phyloP scores from a whole-genome alignment of 2,329 filamentous ascomycete genomes.

The Colletotrichum sp. region DNA sequence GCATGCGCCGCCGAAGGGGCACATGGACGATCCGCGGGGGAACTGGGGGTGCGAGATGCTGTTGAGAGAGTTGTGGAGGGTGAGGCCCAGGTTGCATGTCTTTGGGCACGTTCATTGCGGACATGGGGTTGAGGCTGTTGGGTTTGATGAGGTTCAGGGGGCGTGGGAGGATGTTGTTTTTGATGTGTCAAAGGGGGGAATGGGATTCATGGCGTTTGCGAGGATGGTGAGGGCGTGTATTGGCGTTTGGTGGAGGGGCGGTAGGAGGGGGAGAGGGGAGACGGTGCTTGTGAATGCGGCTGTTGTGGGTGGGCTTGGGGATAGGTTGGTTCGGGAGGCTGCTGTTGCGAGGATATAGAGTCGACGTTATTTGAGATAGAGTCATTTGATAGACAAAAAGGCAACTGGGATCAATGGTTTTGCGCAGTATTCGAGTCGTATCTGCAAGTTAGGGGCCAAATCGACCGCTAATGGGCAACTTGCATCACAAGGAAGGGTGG shows the following conservation, averaged over 20 bases:
- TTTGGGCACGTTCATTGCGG: conserved; percentile 44
- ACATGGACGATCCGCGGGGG: conserved; percentile 35
- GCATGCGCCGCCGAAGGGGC: conserved; percentile 38
- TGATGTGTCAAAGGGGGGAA: neutral
- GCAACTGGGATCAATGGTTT: neutral
- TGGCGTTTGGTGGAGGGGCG: neutral
- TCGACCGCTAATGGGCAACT: neutral
- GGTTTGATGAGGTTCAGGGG: conserved; percentile 32
- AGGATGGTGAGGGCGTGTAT: neutral
- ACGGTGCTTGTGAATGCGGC: conserved; percentile 9
- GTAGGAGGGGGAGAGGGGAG: neutral
- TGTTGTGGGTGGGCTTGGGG: neutral
- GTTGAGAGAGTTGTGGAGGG: conserved; percentile 31
- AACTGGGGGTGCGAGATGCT: conserved; percentile 35
- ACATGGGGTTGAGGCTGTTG: conserved; percentile 32
- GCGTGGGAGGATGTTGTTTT: conserved; percentile 25
- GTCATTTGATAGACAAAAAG: neutral
- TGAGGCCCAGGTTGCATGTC: conserved; percentile 36
- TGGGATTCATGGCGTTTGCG: neutral
- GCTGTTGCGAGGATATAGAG: neutral
- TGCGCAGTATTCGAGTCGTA: neutral
- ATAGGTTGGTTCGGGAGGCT: neutral
- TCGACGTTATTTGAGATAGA: accelerated
- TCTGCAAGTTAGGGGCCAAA: neutral
- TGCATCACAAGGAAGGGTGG: neutral